These are phyloP conservation scores for Didymella lethalis DNA, from an alignment of 2,329 filamentous ascomycete genomes.

Conservation along the genomic window DNA sequence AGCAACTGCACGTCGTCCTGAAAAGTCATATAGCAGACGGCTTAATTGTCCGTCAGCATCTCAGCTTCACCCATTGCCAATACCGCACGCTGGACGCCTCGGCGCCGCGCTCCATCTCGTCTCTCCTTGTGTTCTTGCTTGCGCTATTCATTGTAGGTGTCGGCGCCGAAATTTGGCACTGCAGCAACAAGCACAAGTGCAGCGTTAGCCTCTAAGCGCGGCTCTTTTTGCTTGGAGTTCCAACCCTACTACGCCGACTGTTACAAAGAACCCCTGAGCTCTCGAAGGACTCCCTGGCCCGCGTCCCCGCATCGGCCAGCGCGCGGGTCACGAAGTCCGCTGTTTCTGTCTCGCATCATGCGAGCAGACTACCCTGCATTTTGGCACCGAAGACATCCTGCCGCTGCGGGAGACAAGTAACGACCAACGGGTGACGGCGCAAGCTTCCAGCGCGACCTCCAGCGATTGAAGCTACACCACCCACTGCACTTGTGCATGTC, in stretches of 20 bases:
- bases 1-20: constrained; percentile 14
- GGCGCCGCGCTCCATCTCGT: background rate
- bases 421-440: constrained; percentile 11
- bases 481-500: constrained; percentile 19
- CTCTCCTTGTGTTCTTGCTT: background rate
- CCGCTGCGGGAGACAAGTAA: constrained; percentile 19
- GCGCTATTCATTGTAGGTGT: constrained; percentile 12
- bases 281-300: constrained; percentile 4
- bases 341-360: constrained; percentile 34
- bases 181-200: constrained; percentile 15
- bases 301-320: constrained; percentile 26
- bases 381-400: constrained; percentile 14
- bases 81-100: background rate
- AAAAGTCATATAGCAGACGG: constrained; percentile 8
- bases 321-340: constrained; percentile 27
- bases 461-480: constrained; percentile 7
- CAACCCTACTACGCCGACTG: constrained; percentile 24
- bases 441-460: constrained; percentile 4
- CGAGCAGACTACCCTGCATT: constrained; percentile 23
- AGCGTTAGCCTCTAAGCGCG: constrained; percentile 25
- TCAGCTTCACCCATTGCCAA: constrained; percentile 4
- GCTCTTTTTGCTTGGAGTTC: constrained; percentile 24
- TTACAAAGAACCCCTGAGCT: constrained; percentile 27
- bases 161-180: constrained; percentile 16
- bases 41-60: constrained; percentile 1